Conservation (phyloP, 805 yeast genomes). For the Metschnikowia vanudenii region DNA sequence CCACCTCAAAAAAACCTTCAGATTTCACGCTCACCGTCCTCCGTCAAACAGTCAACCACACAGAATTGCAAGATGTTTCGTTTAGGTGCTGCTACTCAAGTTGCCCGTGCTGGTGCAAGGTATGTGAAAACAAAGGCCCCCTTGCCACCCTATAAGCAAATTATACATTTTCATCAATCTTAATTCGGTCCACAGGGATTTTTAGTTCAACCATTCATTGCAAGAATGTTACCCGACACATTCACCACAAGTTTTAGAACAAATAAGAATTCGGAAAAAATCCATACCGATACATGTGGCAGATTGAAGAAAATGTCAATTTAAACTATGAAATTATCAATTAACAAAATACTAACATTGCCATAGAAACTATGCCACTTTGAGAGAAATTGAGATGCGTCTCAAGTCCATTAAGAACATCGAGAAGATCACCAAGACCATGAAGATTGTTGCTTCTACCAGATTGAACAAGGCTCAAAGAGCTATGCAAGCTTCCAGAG, state of each 20-base stretch:
- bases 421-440: conserved; percentile 98
- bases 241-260: background rate
- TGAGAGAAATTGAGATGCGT: conserved; percentile 98
- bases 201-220: background rate
- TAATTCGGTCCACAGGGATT: background rate
- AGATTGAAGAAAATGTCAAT: too few species aligned
- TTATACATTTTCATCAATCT: background rate
- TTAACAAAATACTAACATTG: conserved; percentile 24
- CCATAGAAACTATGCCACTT: conserved; percentile 88
- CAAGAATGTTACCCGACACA: background rate
- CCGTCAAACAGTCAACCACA: conserved; percentile 9
- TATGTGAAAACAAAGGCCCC: conserved; percentile 30
- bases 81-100: conserved; percentile 51
- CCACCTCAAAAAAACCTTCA: conserved; percentile 18
- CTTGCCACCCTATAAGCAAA: background rate
- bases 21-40: conserved; percentile 5
- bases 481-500: conserved; percentile 87
- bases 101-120: conserved; percentile 53
- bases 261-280: background rate
- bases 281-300: too few species aligned
- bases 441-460: conserved; percentile 99
- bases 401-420: conserved; percentile 97
- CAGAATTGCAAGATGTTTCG: conserved; percentile 46
- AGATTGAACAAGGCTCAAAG: conserved; percentile 93
- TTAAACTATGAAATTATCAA: background rate